Evolutionary conservation across 2,329 filamentous ascomycete species (phyloP), one percentile per base, ranked within the genome.

Genomic region (Ophiostoma pallidulum): DNA sequence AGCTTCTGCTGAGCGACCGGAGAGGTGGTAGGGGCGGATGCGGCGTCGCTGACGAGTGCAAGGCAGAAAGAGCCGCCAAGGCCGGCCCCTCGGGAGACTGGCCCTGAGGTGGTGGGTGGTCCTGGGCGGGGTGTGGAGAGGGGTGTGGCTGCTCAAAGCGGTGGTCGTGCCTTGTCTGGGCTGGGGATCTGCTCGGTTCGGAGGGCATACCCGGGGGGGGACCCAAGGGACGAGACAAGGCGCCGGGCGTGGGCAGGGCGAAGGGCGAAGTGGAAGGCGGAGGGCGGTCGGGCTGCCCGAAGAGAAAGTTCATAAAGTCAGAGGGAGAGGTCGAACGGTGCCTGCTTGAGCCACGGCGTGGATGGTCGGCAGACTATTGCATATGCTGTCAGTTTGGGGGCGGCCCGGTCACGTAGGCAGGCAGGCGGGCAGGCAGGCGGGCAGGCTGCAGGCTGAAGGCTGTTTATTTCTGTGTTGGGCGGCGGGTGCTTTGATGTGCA

Each of bases 41-140:
- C 14, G 40, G 20, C 12, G 45, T 12, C 6, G 22, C 24, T 9
- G 32, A 4, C 4, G 37, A 22, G 8, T 37, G 20, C 12, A 19
- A 24, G 10, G 19, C 12, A 35, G 36, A 28, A 5, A 49, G 31
- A 12, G 49, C 41, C 7, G 41, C 38, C 32, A 49, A 39, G 10
- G 31, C 22, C 52, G 40, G 41, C 48, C 45, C 47, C 56, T 26
- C 54, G 9, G 19, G 40, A n/a, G 22, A 6, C 16, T 20, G 20
- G 12, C 26, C 26, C 8, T 4, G n/a, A n/a, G n/a, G 35, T 39
- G 20, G 22, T 12, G 54, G 44, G 57, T 55, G 26, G 57, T 57
- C 40, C 49, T 50, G 45, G 57, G 60, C 8, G 38, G 31, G 40
- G 7, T 40, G 48, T 6, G 38, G 16, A 31, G 33, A 39, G 3